Evolutionary conservation across 345 rosid genomes (phyloP), one percentile per base, ranked within the genome.

Genomic region (Moricandia arvensis): DNA sequence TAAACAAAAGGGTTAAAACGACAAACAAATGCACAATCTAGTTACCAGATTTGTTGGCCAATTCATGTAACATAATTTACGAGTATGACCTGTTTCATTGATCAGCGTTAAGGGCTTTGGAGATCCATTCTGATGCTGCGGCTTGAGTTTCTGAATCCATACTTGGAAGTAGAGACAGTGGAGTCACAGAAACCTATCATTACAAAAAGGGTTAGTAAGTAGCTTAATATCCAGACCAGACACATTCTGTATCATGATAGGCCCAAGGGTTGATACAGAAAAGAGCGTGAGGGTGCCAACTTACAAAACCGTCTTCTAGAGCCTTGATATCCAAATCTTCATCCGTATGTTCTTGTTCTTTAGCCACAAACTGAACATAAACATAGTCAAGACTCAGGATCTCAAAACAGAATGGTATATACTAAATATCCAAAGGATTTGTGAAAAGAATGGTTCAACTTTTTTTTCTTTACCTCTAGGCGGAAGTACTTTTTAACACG

Each of bases 231-330:
- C 57, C 0, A 59, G 7, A 47, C 18, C 18, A 47, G 31, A 29
- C 31, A 29, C 31, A 29, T 29, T 29, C 31, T 29, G 31, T 29
- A 29, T 29, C 31, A 29, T 29, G 31, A 29, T 29, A 29, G 5
- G 31, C 31, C 31, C 31, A 29, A 29, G 31, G 31, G 31, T 29
- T 4, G 3, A 29, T 29, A 27, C 12, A 58, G 12, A 65, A 8
- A 29, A 30, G 15, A 58, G 57, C 0, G 15, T 7, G 70, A 43
- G 64, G 58, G 30, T 71, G 78, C 35, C 26, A 45, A 88, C 96
- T 90, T 90, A 90, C 96, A 77, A 80, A 90, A 76, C 96, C 96
- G 21, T 82, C 84, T 75, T 85, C 90, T 5, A 90, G 80, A 8
- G 91, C 93, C 80, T 83, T 85, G 80, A 88, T 78, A 78, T 90